A percentile compares a stretch with the other conserved stretches of the same genome.
Conservation (phyloP, 208 protist genomes). For the Leishmania lainsoni region DNA sequence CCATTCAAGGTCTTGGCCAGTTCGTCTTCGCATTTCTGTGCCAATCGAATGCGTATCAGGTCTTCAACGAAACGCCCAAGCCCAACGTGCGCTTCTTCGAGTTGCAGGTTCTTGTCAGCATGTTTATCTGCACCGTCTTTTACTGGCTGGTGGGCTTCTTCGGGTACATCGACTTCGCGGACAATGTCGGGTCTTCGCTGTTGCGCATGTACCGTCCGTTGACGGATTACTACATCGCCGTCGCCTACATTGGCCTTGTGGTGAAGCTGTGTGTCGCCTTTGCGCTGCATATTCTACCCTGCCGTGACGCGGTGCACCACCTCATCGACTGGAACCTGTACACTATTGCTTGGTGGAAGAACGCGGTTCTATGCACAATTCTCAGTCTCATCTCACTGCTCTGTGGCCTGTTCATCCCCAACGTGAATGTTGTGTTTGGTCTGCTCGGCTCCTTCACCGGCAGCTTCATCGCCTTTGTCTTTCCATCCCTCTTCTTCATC, state of each 20-base stretch:
- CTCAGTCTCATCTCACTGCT: constrained; percentile 53
- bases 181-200: constrained; percentile 42
- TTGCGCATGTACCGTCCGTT: constrained; percentile 65
- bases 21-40: constrained; percentile 76
- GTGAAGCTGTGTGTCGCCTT: constrained; percentile 80
- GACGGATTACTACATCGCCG: constrained; percentile 54
- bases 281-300: constrained; percentile 66
- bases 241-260: constrained; percentile 71
- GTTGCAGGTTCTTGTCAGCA: constrained; percentile 47
- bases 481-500: constrained; percentile 78
- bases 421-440: constrained; percentile 75
- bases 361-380: constrained; percentile 43
- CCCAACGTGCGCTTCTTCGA: constrained; percentile 48
- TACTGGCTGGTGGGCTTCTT: constrained; percentile 80
- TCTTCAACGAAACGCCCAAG: constrained; percentile 56
- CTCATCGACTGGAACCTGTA: constrained; percentile 55
- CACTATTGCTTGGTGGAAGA: constrained; percentile 60
- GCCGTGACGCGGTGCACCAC: constrained; percentile 66
- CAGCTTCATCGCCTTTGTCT: constrained; percentile 71
- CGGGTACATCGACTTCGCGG: constrained; percentile 72
- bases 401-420: constrained; percentile 67
- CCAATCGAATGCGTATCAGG: constrained; percentile 68
- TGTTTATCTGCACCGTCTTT: constrained; percentile 68
- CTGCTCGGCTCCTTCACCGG: constrained; percentile 69
- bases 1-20: constrained; percentile 48